phyloP scores from a whole-genome alignment of 345 rosid species.

The rapeseed (Brassica napus) region Da-Ae NC_063451.1:18352001-18352500 shows the following conservation, averaged over 20 bases:
- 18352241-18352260: background rate
- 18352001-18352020: constrained; percentile 90
- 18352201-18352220: background rate
- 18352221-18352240: background rate
- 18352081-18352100: no score
- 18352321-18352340: background rate
- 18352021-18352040: constrained; percentile 81
- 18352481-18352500: background rate
- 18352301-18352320: no score
- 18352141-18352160: no score
- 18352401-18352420: background rate
- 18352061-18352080: constrained; percentile 31
- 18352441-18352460: background rate
- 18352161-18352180: no score
- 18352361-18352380: background rate
- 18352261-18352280: background rate
- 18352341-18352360: background rate
- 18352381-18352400: background rate
- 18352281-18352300: background rate
- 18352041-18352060: constrained; percentile 76
- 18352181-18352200: background rate
- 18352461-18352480: background rate
- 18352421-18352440: background rate
- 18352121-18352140: no score
- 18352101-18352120: no score